These are phyloP conservation scores for Acidomyces sp. DNA, from an alignment of 495 filamentous ascomycete genomes.

Conservation along the genomic window DNA sequence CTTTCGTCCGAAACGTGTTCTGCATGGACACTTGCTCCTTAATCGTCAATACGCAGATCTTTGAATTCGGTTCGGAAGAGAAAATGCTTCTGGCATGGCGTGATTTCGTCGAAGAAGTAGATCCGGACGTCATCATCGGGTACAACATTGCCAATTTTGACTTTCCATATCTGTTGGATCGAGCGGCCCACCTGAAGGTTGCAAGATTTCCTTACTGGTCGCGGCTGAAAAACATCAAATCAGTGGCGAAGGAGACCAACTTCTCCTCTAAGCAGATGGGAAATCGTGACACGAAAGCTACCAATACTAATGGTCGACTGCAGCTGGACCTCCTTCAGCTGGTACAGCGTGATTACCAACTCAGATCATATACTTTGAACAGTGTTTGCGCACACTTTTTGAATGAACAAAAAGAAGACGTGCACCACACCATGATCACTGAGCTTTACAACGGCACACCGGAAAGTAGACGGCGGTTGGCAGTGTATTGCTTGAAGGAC, in stretches of 20 bases:
- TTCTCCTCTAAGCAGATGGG: slow-evolving; percentile 99
- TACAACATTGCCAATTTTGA: slow-evolving; percentile 99
- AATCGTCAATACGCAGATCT: slow-evolving; percentile 89
- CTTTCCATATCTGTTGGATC: slow-evolving; percentile 88
- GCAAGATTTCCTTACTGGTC: slow-evolving; percentile 72
- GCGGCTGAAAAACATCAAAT: slow-evolving; percentile 49
- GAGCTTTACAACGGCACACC: slow-evolving; percentile 91
- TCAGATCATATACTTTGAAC: slow-evolving; percentile 94
- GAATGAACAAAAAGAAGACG: slow-evolving; percentile 96
- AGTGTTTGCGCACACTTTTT: slow-evolving; percentile 94
- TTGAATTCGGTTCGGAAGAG: slow-evolving; percentile 65
- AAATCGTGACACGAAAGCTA: slow-evolving; percentile 81
- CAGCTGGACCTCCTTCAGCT: slow-evolving; percentile 89
- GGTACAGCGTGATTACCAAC: slow-evolving; percentile 84
- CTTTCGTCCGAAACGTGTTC: slow-evolving; percentile 94
- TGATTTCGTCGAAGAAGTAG: slow-evolving; percentile 78
- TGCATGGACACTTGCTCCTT: slow-evolving; percentile 77
- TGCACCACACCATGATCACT: slow-evolving; percentile 98
- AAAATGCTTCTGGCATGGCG: slow-evolving; percentile 82
- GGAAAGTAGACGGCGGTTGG: slow-evolving; percentile 76
- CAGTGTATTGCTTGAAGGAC: slow-evolving; percentile 96
- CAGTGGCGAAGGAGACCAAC: slow-evolving; percentile 59
- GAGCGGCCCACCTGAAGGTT: slow-evolving; percentile 72
- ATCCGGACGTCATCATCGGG: slow-evolving; percentile 95
- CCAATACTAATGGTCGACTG: slow-evolving; percentile 85